Evolutionary conservation across 257 asterid genomes (phyloP), one percentile per base, ranked within the genome.

Genomic region (Plantago major): DNA sequence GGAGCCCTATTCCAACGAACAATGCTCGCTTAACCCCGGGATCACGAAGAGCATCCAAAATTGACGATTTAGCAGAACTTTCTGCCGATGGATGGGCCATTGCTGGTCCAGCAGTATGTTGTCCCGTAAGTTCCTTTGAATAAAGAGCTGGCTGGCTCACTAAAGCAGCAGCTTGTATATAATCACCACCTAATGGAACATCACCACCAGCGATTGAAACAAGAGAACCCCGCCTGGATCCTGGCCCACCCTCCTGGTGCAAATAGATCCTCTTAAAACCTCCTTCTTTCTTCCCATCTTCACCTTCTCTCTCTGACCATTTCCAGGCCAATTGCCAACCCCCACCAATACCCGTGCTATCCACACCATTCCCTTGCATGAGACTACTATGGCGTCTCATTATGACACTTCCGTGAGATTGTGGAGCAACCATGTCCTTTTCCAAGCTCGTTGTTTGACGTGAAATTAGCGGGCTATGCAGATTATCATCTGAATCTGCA

Each of bases 251-350:
- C 69, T 87, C 96, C 67, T 84, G 68, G 37, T 84, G 95, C 73
- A 84, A 61, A 74, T 87, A 87, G 55, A 87, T 77, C 77, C 88
- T 78, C 80, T 77, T 87, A 18, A 78, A 82, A 9, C 88, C 90
- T 5, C 90, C 88, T 74, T 77, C 84, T 60, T 74, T 80, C 68
- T 66, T 74, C 14, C 95, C 93, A 11, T 78, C 84, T 65, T 77
- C 88, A 14, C 87, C 96, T 67, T 87, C 83, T 63, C 68, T 65
- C 42, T 84, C 95, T 0, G 81, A 47, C 85, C 88, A 87, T 74
- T 84, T 80, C 94, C 94, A 87, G 3, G 96, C 96, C 55, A 87
- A 49, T 49, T 87, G 94, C 95, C 88, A 87, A 66, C 95, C 94
- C 33, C 95, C 95, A 5, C 94, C 95, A 13, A 84, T 84, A 8